Evolutionary conservation across 1,284 basidiomycete genomes (phyloP).

Genomic region (Pascua sp.): DNA sequence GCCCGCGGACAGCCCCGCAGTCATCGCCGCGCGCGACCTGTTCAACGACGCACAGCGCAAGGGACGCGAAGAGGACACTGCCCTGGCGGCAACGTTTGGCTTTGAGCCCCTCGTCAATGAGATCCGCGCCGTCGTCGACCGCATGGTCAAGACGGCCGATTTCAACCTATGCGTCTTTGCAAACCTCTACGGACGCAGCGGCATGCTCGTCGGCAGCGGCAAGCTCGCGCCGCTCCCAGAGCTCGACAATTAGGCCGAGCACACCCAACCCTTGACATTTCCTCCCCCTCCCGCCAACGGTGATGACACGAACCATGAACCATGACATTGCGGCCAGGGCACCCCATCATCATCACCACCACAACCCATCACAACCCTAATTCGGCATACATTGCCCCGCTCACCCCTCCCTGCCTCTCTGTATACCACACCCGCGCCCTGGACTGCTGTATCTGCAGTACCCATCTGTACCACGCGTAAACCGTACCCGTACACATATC

Average conservation of each 20-base stretch:
- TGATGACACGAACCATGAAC: too few relatives aligned
- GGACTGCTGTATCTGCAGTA: too few relatives aligned
- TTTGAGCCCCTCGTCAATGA: constrained; percentile 16
- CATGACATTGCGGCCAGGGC: too few relatives aligned
- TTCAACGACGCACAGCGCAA: constrained; percentile 2
- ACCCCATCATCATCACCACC: too few relatives aligned
- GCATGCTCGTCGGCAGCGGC: constrained; percentile 21
- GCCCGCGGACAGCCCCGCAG: constrained; percentile 5
- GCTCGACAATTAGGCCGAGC: constrained; percentile 4
- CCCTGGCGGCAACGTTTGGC: constrained; percentile 12
- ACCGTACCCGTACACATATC: neutral
- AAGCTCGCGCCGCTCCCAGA: constrained; percentile 15
- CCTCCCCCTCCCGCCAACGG: too few relatives aligned
- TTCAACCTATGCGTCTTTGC: constrained; percentile 40
- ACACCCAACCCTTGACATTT: too few relatives aligned
- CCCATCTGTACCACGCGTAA: too few relatives aligned
- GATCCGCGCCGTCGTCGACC: constrained; percentile 52
- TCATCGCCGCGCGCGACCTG: constrained; percentile 12
- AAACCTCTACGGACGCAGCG: constrained; percentile 16
- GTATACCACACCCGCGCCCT: too few relatives aligned
- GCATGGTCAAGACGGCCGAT: constrained; percentile 51
- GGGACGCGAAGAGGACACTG: constrained; percentile 5
- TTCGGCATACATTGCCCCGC: too few relatives aligned
- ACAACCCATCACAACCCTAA: too few relatives aligned
- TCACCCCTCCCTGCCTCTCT: too few relatives aligned